Conservation (phyloP, 1,284 basidiomycete genomes). For the Austroboletus niveus region DNA sequence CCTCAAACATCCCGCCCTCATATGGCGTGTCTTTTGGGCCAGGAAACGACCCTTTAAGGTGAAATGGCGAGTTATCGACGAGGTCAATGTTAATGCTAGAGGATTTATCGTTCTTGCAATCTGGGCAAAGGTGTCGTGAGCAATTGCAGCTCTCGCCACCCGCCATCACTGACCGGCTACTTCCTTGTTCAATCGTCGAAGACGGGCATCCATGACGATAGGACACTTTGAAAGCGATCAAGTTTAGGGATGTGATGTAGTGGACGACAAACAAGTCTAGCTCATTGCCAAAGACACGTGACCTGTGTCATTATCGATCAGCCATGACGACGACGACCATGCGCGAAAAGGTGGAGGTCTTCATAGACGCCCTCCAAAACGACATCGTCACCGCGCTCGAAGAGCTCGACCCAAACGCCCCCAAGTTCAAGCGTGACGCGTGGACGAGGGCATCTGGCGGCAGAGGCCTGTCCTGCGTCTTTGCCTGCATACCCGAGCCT, state of each 20-base stretch:
- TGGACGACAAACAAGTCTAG: too few species aligned
- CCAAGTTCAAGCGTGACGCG: slow-evolving; percentile 81
- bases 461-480: slow-evolving; percentile 85
- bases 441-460: slow-evolving; percentile 88
- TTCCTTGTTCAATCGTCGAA: slow-evolving; percentile 90
- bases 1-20: slow-evolving; percentile 89
- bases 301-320: slow-evolving; percentile 5
- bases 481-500: slow-evolving; percentile 58
- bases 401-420: slow-evolving; percentile 69
- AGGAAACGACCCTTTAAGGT: slow-evolving; percentile 87
- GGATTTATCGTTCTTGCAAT: slow-evolving; percentile 92
- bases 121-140: slow-evolving; percentile 37
- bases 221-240: not conserved
- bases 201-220: slow-evolving; percentile 73
- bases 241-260: not conserved
- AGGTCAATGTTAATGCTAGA: slow-evolving; percentile 84
- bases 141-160: not conserved
- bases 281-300: slow-evolving; percentile 17
- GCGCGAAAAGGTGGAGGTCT: slow-evolving; percentile 80
- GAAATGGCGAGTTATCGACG: slow-evolving; percentile 84
- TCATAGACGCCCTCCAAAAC: slow-evolving; percentile 79
- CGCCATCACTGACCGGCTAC: slow-evolving; percentile 64
- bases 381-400: slow-evolving; percentile 83
- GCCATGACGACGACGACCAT: slow-evolving; percentile 43
- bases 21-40: slow-evolving; percentile 95